Conservation (phyloP, 495 filamentous ascomycete species). For the Trichoderma asperelloides region DNA sequence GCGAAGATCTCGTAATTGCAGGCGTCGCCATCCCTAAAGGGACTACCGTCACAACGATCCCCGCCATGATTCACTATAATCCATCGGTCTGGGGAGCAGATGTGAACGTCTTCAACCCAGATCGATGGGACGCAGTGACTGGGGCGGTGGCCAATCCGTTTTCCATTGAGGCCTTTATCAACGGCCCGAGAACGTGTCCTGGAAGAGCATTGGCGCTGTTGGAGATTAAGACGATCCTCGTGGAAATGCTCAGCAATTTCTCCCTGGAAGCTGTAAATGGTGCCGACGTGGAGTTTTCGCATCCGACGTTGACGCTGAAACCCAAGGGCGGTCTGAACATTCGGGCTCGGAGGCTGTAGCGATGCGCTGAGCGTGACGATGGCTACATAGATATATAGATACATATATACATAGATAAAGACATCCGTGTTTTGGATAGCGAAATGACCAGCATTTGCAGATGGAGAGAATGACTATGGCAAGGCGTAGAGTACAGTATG, state of each 20-base stretch:
- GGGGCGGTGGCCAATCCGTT: conserved; percentile 15
- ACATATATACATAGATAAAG: too few species aligned
- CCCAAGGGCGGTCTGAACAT: conserved; percentile 17
- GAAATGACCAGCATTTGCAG: too few species aligned
- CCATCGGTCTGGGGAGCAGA: conserved; percentile 25
- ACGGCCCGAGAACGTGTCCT: conserved; percentile 23
- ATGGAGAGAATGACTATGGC: too few species aligned
- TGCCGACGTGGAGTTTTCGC: conserved; percentile 17
- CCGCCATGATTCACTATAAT: conserved; percentile 20
- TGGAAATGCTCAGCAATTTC: conserved; percentile 21
- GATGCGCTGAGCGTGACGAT: background rate
- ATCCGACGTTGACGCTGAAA: conserved; percentile 22
- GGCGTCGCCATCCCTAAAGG: conserved; percentile 22
- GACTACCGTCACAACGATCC: conserved; percentile 22
- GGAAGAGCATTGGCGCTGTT: conserved; percentile 20
- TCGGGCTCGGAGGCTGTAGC: conserved; percentile 15
- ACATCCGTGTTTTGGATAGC: too few species aligned
- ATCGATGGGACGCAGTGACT: conserved; percentile 23
- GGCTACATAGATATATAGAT: background rate
- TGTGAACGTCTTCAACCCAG: conserved; percentile 22
- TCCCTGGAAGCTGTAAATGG: conserved; percentile 14
- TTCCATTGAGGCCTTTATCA: conserved; percentile 23
- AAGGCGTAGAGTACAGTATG: too few species aligned
- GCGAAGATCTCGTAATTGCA: conserved; percentile 19
- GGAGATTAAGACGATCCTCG: conserved; percentile 20